These are phyloP conservation scores for Quercus mongolica DNA, from an alignment of 306 rosid genomes.

Conservation along the genomic window DNA sequence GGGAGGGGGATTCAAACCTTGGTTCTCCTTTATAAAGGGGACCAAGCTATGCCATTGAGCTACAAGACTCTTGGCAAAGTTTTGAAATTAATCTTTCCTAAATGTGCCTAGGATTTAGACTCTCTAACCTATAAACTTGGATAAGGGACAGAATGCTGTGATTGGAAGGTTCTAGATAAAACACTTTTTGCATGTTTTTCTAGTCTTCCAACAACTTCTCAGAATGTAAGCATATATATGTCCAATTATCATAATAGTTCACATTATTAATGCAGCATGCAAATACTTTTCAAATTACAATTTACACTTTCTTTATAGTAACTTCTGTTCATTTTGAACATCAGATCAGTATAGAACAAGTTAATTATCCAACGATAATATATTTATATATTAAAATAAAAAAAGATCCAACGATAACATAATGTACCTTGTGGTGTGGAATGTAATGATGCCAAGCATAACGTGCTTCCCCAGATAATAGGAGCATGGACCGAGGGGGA, in stretches of 20 bases:
- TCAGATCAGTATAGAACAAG: neutral
- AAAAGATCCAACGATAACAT: neutral
- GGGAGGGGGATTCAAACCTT: no score
- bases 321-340: neutral
- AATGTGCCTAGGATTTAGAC: neutral
- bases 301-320: neutral
- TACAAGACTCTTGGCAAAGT: no score
- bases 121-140: neutral
- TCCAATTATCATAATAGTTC: neutral
- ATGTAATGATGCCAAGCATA: slow-evolving; percentile 94
- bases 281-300: neutral
- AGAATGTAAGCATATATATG: neutral
- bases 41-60: no score
- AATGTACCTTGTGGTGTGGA: slow-evolving; percentile 79
- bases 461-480: slow-evolving; percentile 87
- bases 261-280: neutral
- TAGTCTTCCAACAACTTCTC: neutral
- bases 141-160: neutral
- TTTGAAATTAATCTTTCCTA: neutral
- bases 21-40: no score
- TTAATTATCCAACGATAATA: neutral
- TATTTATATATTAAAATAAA: no score
- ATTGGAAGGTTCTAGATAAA: neutral
- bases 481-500: slow-evolving; percentile 76
- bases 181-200: neutral